Base-by-base conservation (phyloP, 163 green algal genomes). In the Scenedesmus sp. region DNA sequence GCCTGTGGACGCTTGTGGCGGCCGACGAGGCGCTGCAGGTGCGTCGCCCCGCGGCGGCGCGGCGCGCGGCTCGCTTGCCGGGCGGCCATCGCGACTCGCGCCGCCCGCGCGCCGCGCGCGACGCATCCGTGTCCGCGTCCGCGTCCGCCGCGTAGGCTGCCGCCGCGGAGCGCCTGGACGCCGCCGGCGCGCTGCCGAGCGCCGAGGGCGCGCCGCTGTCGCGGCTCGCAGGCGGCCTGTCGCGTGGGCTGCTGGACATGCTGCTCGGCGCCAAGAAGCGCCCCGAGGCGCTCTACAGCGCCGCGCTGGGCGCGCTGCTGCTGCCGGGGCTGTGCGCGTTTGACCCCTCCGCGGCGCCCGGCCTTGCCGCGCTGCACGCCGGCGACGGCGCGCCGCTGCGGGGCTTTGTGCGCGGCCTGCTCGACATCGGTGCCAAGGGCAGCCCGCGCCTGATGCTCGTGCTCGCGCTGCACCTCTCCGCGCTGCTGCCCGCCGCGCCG, bases 1-100 rank as follows among this genome's bases (percentile, higher is more conserved):
- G 45, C n/a, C 45, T 64, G 22, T 80, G 72, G 72, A 0, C 36
- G 26, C 9, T 58, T 14, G 54, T 78, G 39, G 24, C 26, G n/a
- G 36, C 56, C n/a, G n/a, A n/a, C n/a, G n/a, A n/a, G n/a, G n/a
- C n/a, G 57, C 57, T 78, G 39, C 70, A 78, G 70, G 70, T 78
- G 56, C 53, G 65, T 31, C 17, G 42, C 63, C 26, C n/a, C n/a
- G n/a, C n/a, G n/a, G n/a, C n/a, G n/a, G n/a, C n/a, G n/a, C n/a
- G n/a, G n/a, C n/a, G n/a, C n/a, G n/a, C n/a, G n/a, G n/a, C 47
- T 17, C 24, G 58, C 42, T 10, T 51, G 31, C 36, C 24, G 56
- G 28, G 9, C 11, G 14, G 3, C 1, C 10, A 24, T 15, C 11
- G 22, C 17, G 24, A 18, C n/a, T 34, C 24, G 20, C n/a, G 33